Evolutionary conservation across 371 early-diverging fungal species (phyloP).

Genomic region (Enterospora canceri): DNA sequence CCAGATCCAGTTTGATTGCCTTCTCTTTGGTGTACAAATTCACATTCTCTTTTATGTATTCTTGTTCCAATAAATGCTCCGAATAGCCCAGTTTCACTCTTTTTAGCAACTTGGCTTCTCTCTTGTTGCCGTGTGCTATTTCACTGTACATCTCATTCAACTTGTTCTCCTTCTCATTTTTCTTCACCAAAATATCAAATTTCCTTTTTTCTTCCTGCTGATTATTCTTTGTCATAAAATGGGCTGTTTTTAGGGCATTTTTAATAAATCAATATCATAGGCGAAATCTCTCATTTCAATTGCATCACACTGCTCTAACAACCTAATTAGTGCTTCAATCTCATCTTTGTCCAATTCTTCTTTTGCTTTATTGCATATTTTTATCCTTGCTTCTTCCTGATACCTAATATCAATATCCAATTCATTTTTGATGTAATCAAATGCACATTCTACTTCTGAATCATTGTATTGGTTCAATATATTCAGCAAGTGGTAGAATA

Average conservation of each 20-base stretch:
- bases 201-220: not conserved
- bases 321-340: not conserved
- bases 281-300: not conserved
- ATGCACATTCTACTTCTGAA: not conserved
- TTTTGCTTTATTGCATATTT: not conserved
- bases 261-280: not conserved
- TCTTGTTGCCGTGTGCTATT: not conserved
- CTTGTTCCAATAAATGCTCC: conserved; percentile 64
- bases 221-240: not conserved
- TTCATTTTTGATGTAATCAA: not conserved
- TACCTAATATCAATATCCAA: not conserved
- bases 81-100: not conserved
- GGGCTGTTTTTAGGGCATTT: too few relatives aligned
- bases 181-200: not conserved
- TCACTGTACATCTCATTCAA: not conserved
- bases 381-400: not conserved
- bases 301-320: not conserved
- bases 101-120: not conserved
- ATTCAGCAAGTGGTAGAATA: not conserved
- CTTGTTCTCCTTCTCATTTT: not conserved
- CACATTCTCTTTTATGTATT: conserved; percentile 63
- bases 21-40: conserved; percentile 67
- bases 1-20: conserved; percentile 69
- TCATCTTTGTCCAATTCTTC: not conserved
- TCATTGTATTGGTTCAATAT: not conserved